Conservation (phyloP, 768 basidiomycete genomes). For the Russula vinacea region DNA sequence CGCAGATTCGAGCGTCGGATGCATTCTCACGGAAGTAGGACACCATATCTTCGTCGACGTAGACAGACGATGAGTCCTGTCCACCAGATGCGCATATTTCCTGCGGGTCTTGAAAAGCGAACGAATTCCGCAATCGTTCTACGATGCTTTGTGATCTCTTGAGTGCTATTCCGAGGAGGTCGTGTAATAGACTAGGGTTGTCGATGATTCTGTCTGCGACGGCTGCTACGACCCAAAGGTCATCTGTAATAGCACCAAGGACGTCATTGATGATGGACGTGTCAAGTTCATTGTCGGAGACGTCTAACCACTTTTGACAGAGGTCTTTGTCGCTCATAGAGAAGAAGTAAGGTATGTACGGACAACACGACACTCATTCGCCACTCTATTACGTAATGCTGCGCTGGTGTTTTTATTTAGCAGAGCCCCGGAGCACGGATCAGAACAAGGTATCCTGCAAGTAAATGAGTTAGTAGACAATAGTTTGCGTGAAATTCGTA, state of each 20-base stretch:
- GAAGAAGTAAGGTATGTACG: background rate
- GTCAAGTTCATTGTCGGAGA: slow-evolving; percentile 59
- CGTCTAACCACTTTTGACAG: slow-evolving; percentile 53
- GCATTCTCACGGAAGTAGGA: slow-evolving; percentile 57
- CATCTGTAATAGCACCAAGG: slow-evolving; percentile 55
- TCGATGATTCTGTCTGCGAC: slow-evolving; percentile 66
- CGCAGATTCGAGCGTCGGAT: slow-evolving; percentile 61
- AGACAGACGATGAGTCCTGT: slow-evolving; percentile 29
- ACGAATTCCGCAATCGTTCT: slow-evolving; percentile 35
- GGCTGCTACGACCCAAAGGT: slow-evolving; percentile 77
- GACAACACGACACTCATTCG: background rate
- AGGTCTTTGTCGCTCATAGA: slow-evolving; percentile 15
- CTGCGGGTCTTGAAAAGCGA: slow-evolving; percentile 21
- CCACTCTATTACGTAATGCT: background rate
- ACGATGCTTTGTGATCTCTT: slow-evolving; percentile 52
- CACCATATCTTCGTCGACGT: slow-evolving; percentile 38
- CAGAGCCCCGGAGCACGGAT: background rate
- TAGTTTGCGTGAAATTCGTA: background rate
- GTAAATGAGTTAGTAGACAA: slow-evolving; percentile 8
- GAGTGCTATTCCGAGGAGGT: slow-evolving; percentile 62
- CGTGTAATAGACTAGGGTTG: slow-evolving; percentile 51
- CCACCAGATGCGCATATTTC: slow-evolving; percentile 30
- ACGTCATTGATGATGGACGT: slow-evolving; percentile 45
- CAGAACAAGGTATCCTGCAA: slow-evolving; percentile 76
- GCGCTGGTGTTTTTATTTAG: background rate